Percentiles rank a stretch among this genome's conserved stretches.
Conservation (phyloP, 352 stramenopile species). For the Globisporangium nodosum region DNA sequence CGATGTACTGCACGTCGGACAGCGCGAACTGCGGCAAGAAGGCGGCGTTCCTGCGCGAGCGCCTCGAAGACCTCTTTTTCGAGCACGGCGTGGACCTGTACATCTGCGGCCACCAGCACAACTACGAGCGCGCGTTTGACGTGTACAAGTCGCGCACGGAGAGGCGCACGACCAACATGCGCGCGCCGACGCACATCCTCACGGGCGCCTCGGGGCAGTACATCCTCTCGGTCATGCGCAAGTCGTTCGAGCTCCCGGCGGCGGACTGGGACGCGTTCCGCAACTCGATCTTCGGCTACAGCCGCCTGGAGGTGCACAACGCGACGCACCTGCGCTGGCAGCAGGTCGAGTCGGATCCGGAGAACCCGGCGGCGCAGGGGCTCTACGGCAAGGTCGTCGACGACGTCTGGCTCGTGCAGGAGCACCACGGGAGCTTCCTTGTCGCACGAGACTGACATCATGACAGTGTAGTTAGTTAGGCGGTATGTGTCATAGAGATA, state of each 20-base stretch:
- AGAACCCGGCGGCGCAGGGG: conserved; percentile 65
- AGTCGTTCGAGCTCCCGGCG: conserved; percentile 55
- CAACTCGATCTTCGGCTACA: conserved; percentile 87
- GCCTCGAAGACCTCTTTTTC: conserved; percentile 80
- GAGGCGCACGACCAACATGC: conserved; percentile 74
- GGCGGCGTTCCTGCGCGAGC: conserved; percentile 47
- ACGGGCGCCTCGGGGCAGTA: conserved; percentile 86
- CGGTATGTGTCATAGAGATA: background rate
- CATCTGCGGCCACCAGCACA: conserved; percentile 88
- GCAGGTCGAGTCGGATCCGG: conserved; percentile 76
- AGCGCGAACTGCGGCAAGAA: conserved; percentile 63
- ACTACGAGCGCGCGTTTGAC: conserved; percentile 87
- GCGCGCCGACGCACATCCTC: conserved; percentile 84
- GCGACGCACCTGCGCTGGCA: conserved; percentile 87
- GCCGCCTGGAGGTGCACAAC: conserved; percentile 77
- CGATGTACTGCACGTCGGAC: conserved; percentile 88
- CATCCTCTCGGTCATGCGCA: conserved; percentile 72
- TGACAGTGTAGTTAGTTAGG: background rate
- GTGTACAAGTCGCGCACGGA: conserved; percentile 62
- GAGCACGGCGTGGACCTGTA: conserved; percentile 82
- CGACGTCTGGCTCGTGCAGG: conserved; percentile 88
- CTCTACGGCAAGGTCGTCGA: conserved; percentile 81
- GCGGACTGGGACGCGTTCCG: conserved; percentile 79
- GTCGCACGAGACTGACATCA: background rate
- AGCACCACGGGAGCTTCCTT: conserved; percentile 83